Base-by-base conservation (phyloP, 2,329 filamentous ascomycete genomes). In the Zelopaecilomyces penicillatus region DNA sequence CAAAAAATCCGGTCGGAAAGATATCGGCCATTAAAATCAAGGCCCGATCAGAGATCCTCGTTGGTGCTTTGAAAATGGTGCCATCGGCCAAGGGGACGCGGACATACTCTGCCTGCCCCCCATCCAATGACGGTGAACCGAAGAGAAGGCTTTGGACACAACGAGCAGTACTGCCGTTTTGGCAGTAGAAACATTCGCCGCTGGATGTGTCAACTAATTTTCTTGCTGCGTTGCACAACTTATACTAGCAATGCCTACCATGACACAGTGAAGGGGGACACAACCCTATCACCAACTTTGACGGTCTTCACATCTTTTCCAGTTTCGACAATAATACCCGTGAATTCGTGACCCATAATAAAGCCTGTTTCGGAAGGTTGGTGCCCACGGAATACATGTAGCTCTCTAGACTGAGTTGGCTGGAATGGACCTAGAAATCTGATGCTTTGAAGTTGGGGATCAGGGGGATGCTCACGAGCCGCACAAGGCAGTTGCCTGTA, bases 21-120 rank as follows among this genome's bases (percentile, higher is more conserved):
- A 95, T 94, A 59, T 95, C 89, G 11, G 87, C 88, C 89, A 95
- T 95, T 28, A 95, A 74, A 5, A 94, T 80, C 40, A 94, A 72
- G 32, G 80, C 80, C 51, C 85, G 76, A 53, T 91, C 83, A 19
- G 83, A 78, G 46, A 94, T 83, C n/a, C 53, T 56, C 6, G 75
- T 78, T 2, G 77, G 64, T 0, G 87, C 83, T 56, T 82, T 83
- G 58, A 89, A 75, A n/a, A 83, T 78, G 1, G 87, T 94, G 32
- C 80, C 80, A 57, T 95, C 88, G 8, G 89, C 89, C 44, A 83
- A 69, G 0, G 90, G 90, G 10, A 95, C 76, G 31, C 87, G 81
- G 42, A 90, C 83, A 59, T 82, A 94, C 64, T 93, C 83, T 30
- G 88, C 87, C 62, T 94, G 87, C 6, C 76, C 85, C 40, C 87